Base-by-base conservation (phyloP, 1,284 basidiomycete species). In the Ustilago tritici region DNA sequence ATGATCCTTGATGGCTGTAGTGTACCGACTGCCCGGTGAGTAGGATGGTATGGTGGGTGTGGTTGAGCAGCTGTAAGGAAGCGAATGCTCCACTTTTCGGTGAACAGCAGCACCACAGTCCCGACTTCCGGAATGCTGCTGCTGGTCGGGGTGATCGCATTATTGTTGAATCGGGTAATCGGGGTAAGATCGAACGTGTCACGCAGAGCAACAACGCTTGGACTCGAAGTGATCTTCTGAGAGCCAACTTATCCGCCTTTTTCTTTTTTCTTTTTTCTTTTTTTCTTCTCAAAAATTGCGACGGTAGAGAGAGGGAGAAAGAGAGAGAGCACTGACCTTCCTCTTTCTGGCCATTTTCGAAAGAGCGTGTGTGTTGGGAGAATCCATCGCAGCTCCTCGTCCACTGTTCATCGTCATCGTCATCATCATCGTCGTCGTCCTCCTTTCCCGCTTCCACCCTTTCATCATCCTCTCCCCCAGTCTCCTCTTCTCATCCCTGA, bases 211-310 rank as follows among this genome's bases (percentile, higher is more conserved):
- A 23, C 4, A 41, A 41, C 19, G 55, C 28, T 40, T 8, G 28
- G 54, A 56, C 54, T 54, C 61, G 43, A 55, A 55, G 61, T 62
- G 61, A 62, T 63, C 53, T 63, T 56, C 53, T 47, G 43, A 55
- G 28, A 40, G 49, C 31, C 3, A 28, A 28, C 23, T 28, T 28
- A 3, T 28, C 23, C 2, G 23, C 23, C 23, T 50, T 35, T 52
- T 19, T 36, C 35, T 12, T 46, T 61, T 23, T 23, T 23, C 23
- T 50, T 35, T 52, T 19, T 36, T 19, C 36, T 61, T 61, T 61
- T 61, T 43, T 61, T 46, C 10, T 46, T 10, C 43, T 19, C n/a
- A 46, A 19, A 23, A 19, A 17, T 8, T 36, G 57, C 50, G 57
- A 59, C 19, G 49, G 14, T 19, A 58, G 56, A 36, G 56, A 23